Evolutionary conservation across 257 asterid species (phyloP), one percentile per base, ranked within the genome.

Genomic region (Fraxinus cuspidata): DNA sequence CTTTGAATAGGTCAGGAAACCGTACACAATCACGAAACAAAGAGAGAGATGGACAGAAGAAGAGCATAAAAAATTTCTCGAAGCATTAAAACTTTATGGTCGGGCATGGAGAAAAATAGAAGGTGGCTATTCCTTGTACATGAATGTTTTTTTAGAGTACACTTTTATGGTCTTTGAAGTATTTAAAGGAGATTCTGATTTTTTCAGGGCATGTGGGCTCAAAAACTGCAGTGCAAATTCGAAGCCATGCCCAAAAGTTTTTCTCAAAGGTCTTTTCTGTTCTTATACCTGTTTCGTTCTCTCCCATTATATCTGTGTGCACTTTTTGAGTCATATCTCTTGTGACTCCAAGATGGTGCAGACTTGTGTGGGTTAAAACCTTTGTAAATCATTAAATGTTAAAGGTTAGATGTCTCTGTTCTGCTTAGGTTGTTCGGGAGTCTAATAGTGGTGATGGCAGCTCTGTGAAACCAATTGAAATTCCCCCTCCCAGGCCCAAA

Each of bases 161-260:
- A 13, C 18, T 42, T 42, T 8, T 42, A 42, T 42, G 5, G 7
- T 47, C 56, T 47, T 16, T 47, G n/a, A 47, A 15, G 56, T 15
- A 10, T 74, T 38, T 77, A 81, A 74, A 83, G 25, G 29, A 23
- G 69, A 27, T 72, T 70, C 37, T 49, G 66, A 15, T 34, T 23
- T 21, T 68, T 72, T 9, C 91, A 95, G 99, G 90, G 87, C 97
- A 93, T 60, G 96, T 95, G 70, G 96, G 96, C 56, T 87, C 97
- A 9, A 95, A 95, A 86, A 93, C 98, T 19, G 98, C 99, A 4
- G 97, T 95, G 79, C 99, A 95, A 88, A 95, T 95, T 65, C 88
- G 99, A 83, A 95, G 99, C 85, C 99, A 95, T 80, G 99, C 99
- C 12, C 99, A 95, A 89, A 95, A 95, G 81, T 93, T 91, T 78